Conservation (phyloP, 2,329 filamentous ascomycete species). For the Clonostachys solani region DNA sequence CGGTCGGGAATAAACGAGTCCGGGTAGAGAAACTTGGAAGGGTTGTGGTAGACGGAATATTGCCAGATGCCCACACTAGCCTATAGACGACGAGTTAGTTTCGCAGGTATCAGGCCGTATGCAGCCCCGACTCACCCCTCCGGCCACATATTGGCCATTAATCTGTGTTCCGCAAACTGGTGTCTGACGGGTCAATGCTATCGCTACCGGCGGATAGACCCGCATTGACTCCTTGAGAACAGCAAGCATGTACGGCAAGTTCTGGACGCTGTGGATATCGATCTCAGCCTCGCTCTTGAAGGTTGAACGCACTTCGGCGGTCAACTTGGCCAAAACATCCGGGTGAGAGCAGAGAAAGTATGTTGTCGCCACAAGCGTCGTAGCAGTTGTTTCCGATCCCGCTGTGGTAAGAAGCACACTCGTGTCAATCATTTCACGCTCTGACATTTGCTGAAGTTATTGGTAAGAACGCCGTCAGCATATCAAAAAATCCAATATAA, state of each 20-base stretch:
- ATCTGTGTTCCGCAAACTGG: not conserved
- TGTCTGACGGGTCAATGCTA: constrained; percentile 7
- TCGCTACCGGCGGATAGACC: constrained; percentile 20
- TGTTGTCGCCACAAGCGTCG: constrained; percentile 30
- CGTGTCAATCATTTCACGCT: too few relatives aligned
- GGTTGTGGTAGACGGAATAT: too few relatives aligned
- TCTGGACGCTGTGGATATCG: constrained; percentile 18
- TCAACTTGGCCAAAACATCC: not conserved
- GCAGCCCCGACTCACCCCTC: not conserved
- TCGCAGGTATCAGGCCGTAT: too few relatives aligned
- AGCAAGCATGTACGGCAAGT: constrained; percentile 25
- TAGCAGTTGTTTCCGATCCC: constrained; percentile 40
- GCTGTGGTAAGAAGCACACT: constrained; percentile 11
- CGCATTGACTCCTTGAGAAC: constrained; percentile 30
- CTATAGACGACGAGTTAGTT: too few relatives aligned
- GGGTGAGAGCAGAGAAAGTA: constrained; percentile 26
- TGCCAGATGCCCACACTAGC: too few relatives aligned
- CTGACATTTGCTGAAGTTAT: too few relatives aligned
- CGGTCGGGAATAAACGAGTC: constrained; percentile 1
- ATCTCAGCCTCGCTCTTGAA: constrained; percentile 17
- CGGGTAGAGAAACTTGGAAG: constrained; percentile 19
- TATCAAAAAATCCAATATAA: too few relatives aligned
- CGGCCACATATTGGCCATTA: not conserved
- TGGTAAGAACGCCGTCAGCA: too few relatives aligned
- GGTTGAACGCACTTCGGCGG: not conserved